phyloP scores from a whole-genome alignment of 208 protist genomes.

The Sergeia podlipaevii region DNA sequence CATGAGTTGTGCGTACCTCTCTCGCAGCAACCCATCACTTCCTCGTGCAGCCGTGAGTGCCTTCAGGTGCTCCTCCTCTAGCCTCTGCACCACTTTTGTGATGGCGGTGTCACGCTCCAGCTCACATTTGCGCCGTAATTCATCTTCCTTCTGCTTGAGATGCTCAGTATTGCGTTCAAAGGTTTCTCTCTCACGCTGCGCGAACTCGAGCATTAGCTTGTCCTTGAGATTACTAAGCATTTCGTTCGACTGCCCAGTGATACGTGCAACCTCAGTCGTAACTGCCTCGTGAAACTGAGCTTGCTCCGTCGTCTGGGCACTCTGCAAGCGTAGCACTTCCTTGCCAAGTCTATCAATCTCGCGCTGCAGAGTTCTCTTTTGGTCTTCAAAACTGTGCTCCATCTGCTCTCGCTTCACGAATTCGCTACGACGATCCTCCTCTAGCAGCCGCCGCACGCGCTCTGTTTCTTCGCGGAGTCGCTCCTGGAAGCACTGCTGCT shows the following conservation, averaged over 20 bases:
- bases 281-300: slow-evolving; percentile 73
- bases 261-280: slow-evolving; percentile 48
- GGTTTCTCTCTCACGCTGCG: slow-evolving; percentile 48
- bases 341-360: slow-evolving; percentile 61
- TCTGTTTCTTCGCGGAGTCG: slow-evolving; percentile 52
- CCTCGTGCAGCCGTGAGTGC: slow-evolving; percentile 42
- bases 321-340: slow-evolving; percentile 55
- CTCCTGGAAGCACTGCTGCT: slow-evolving; percentile 52
- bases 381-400: slow-evolving; percentile 61
- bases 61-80: slow-evolving; percentile 62
- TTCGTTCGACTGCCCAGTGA: slow-evolving; percentile 58
- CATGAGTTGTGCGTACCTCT: slow-evolving; percentile 44
- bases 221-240: slow-evolving; percentile 56
- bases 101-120: slow-evolving; percentile 74
- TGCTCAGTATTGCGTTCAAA: slow-evolving; percentile 35
- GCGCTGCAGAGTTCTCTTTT: slow-evolving; percentile 52
- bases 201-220: slow-evolving; percentile 62
- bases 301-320: slow-evolving; percentile 46
- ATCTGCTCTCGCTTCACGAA: slow-evolving; percentile 51
- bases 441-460: slow-evolving; percentile 54
- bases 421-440: slow-evolving; percentile 49
- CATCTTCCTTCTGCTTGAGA: slow-evolving; percentile 51
- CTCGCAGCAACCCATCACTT: slow-evolving; percentile 59
- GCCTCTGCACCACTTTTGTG: slow-evolving; percentile 47
- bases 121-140: slow-evolving; percentile 53